Evolutionary conservation across 208 protist species (phyloP).

Genomic region (Trypanosoma scelopori): DNA sequence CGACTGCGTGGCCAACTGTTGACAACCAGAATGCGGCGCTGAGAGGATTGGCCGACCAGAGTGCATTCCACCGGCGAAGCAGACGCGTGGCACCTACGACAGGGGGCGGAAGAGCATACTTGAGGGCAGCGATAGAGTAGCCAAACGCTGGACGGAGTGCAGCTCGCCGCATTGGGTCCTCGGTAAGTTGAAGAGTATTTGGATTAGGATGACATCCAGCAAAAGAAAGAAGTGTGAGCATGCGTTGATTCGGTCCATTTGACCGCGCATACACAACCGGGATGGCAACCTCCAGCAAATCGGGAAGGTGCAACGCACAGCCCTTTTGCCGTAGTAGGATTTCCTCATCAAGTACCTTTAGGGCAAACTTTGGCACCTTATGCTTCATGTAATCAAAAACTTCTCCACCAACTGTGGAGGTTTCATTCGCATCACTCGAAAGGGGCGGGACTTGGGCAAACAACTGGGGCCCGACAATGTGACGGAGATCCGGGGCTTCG

Average conservation of each 20-base stretch:
- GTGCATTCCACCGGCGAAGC: slow-evolving; percentile 40
- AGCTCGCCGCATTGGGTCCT: slow-evolving; percentile 29
- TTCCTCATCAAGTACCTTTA: slow-evolving; percentile 12
- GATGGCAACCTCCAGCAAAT: slow-evolving; percentile 61
- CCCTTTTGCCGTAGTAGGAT: slow-evolving; percentile 30
- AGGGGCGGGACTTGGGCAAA: slow-evolving; percentile 33
- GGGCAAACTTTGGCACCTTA: slow-evolving; percentile 24
- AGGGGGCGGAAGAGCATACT: slow-evolving; percentile 39
- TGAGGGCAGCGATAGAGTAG: slow-evolving; percentile 49
- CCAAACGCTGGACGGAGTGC: slow-evolving; percentile 62
- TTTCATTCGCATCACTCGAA: slow-evolving; percentile 13
- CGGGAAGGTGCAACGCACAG: slow-evolving; percentile 30
- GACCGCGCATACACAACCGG: slow-evolving; percentile 9
- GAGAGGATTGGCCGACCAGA: slow-evolving; percentile 2
- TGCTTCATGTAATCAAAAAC: slow-evolving; percentile 12
- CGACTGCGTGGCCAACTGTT: slow-evolving; percentile 41
- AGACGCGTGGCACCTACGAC: slow-evolving; percentile 37
- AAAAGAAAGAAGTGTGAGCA: slow-evolving; percentile 45
- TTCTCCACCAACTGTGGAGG: slow-evolving; percentile 21
- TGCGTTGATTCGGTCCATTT: slow-evolving; percentile 5
- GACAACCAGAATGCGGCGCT: slow-evolving; percentile 69
- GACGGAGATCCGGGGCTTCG: slow-evolving; percentile 47
- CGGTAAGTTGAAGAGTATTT: slow-evolving; percentile 31
- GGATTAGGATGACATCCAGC: slow-evolving; percentile 39
- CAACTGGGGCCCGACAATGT: slow-evolving; percentile 40